Evolutionary conservation across 1,139 yeast species (phyloP), one percentile per base, ranked within the genome.

Genomic region (Sugiyamaella xylanicola): DNA sequence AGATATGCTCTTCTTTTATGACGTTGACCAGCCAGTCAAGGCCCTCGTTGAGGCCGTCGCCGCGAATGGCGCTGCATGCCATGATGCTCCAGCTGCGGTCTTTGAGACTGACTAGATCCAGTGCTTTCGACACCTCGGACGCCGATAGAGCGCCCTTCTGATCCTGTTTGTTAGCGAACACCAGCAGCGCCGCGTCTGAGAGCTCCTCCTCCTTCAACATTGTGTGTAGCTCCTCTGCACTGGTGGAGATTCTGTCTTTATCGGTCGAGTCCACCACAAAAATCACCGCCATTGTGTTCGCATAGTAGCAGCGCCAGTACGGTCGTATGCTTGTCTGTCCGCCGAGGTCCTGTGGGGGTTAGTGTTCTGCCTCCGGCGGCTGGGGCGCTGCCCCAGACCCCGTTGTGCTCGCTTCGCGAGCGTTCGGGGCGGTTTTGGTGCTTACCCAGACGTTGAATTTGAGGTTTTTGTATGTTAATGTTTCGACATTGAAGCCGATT

Each of bases 81-180:
- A 92, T 96, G 62, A 93, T 93, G 66, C 97, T 89, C 99, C 99
- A 93, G 69, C 96, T 88, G 71, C 99, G 82, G 72, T 93, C 99
- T 72, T 92, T 92, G 69, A 93, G 79, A 57, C 89, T 95, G 3
- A 92, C 91, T 63, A 93, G 76, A 60, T 86, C 86, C 62, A 93
- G 78, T 15, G 95, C 92, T 64, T 88, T 90, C 1, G 96, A 86
- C 11, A 93, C 97, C 68, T 93, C 97, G 4, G 97, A 93, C 0
- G 97, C 97, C 21, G 91, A 83, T 77, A 92, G 77, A 0, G 99
- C 98, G 9, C 96, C 97, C 0, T 95, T 88, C 72, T 91, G 97
- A 75, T 93, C 99, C 74, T 93, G 99, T 68, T 93, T 93, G 72
- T 93, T 93, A 53, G 98, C 98, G 77, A 93, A 91, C 58, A 93